A percentile compares a stretch with the other conserved stretches of the same genome.
phyloP scores from a whole-genome alignment of 768 basidiomycete species.

The Steccherinum ochraceum region DNA sequence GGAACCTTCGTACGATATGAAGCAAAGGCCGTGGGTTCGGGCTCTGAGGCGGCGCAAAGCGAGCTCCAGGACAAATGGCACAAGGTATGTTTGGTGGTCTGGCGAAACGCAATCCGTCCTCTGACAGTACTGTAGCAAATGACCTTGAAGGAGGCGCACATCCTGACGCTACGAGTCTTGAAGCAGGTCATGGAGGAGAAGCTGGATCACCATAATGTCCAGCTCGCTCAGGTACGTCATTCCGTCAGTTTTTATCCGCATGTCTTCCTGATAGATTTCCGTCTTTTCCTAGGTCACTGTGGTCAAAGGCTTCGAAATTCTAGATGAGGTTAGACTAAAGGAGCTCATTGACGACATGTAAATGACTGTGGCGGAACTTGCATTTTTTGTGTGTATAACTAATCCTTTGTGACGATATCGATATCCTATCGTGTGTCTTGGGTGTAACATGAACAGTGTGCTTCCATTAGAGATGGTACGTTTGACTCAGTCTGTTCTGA shows the following conservation, averaged over 20 bases:
- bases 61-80: constrained; percentile 97
- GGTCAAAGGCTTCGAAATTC: constrained; percentile 80
- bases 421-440: not conserved
- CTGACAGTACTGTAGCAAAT: constrained; percentile 65
- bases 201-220: constrained; percentile 97
- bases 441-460: too few species aligned
- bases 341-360: constrained; percentile 81
- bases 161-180: constrained; percentile 78
- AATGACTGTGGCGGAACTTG: constrained; percentile 13
- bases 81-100: constrained; percentile 60
- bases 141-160: constrained; percentile 83
- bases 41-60: constrained; percentile 95
- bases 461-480: too few species aligned
- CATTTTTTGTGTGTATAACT: not conserved
- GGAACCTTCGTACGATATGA: constrained; percentile 96
- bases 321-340: constrained; percentile 76
- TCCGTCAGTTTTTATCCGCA: not conserved
- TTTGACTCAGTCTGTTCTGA: too few species aligned
- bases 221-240: constrained; percentile 83
- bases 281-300: constrained; percentile 58
- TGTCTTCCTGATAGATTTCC: not conserved
- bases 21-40: constrained; percentile 97
- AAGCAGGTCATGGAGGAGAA: constrained; percentile 99
- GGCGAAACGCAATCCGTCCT: not conserved
- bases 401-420: not conserved